Conservation (phyloP, 805 yeast species). For the Candida namnaoensis region DNA sequence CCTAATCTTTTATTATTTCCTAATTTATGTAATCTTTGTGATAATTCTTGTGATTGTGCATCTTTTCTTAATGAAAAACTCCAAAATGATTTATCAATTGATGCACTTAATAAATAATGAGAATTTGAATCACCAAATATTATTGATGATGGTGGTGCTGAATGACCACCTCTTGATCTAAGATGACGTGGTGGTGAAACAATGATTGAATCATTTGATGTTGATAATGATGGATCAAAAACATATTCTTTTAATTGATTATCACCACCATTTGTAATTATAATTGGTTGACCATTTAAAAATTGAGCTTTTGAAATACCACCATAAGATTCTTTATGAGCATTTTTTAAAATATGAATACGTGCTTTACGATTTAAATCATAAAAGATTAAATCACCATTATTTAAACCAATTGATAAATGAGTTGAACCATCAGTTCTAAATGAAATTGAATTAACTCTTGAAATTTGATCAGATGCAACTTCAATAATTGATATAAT, state of each 20-base stretch:
- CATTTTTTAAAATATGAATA: constrained; percentile 64
- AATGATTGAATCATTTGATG: constrained; percentile 41
- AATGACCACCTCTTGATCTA: constrained; percentile 96
- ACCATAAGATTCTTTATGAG: constrained; percentile 67
- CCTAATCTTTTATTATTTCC: constrained; percentile 40
- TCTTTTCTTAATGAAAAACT: constrained; percentile 88
- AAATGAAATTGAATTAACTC: constrained; percentile 61
- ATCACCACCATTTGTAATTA: constrained; percentile 87
- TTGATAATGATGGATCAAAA: constrained; percentile 82
- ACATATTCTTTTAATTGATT: constrained; percentile 84
- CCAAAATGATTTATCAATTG: constrained; percentile 85
- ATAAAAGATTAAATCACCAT: constrained; percentile 81
- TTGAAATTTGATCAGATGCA: constrained; percentile 17
- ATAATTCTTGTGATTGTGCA: constrained; percentile 90
- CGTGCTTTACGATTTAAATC: constrained; percentile 68
- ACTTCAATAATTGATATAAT: constrained; percentile 40
- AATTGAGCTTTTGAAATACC: constrained; percentile 72
- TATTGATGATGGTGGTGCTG: constrained; percentile 76
- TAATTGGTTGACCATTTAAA: constrained; percentile 85
- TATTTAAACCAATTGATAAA: constrained; percentile 65
- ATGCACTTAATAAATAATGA: constrained; percentile 80
- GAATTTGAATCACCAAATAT: constrained; percentile 72
- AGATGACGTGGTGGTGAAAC: constrained; percentile 86
- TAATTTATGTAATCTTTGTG: constrained; percentile 56
- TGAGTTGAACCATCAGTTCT: constrained; percentile 88